Base-by-base conservation (phyloP, 2,329 filamentous ascomycete genomes). In the Atkinsonella hypoxylon region DNA sequence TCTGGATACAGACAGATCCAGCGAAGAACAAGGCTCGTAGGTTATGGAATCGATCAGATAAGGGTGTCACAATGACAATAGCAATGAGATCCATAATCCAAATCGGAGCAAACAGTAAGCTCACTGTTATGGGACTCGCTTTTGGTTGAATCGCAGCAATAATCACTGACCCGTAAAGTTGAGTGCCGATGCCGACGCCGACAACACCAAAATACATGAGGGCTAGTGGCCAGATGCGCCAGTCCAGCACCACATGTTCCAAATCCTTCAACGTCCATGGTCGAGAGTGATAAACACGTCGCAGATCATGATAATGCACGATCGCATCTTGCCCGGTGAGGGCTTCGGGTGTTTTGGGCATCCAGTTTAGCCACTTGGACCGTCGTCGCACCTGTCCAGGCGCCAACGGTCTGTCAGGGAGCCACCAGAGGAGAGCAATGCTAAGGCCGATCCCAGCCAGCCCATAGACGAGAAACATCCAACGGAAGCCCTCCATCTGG, bases 121-220 rank as follows among this genome's bases (percentile, higher is more conserved):
- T 91, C 55, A 95, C 76, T 56, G 87, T 75, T 31, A 95, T 78
- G 26, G 81, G 81, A 2, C 79, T 87, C 52, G 94, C 81, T 0
- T 70, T 69, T 0, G 87, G 80, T 62, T 90, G 82, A 61, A 93
- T 93, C 10, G 82, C 79, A 15, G 79, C 76, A 59, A 95, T 93
- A 59, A 95, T 95, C 56, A 95, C 81, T 2, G 84, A 91, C 32
- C 85, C 87, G 62, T 95, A 95, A 45, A 87, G 80, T 68, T 95
- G 89, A 0, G 88, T 89, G 43, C 89, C 89, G 55, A 95, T 95
- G 9, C 89, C 89, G 3, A 95, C 89, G 20, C 89, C 89, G 1
- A 95, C 89, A 3, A 95, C 89, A 18, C 89, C 89, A 69, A 95
- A 95, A 69, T 95, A 95, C 89, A 95, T 95, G 49, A 95, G 62